Evolutionary conservation across 169 alveolate genomes (phyloP).

Genomic region (Babesia caballi): DNA sequence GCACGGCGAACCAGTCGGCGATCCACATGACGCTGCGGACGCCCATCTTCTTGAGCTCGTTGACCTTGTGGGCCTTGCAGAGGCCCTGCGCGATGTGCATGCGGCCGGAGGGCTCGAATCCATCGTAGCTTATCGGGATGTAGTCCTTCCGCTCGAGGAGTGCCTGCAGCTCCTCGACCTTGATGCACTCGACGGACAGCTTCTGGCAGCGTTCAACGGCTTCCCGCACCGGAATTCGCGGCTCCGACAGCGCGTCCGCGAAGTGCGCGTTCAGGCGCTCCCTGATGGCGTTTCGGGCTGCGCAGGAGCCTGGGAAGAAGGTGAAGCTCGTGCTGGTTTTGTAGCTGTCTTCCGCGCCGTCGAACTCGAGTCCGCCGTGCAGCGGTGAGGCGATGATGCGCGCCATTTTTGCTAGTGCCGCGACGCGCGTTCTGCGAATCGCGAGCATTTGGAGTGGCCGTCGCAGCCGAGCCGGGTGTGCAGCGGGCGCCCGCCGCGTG

Average conservation of each 20-base stretch:
- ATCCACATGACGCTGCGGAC: slow-evolving; percentile 97
- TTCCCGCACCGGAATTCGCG: slow-evolving; percentile 27
- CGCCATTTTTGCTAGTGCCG: background rate
- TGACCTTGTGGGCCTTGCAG: slow-evolving; percentile 87
- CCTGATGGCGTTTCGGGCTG: slow-evolving; percentile 26
- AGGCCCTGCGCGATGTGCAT: slow-evolving; percentile 99
- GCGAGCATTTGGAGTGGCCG: background rate
- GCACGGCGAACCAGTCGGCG: slow-evolving; percentile 99
- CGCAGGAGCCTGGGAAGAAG: slow-evolving; percentile 40
- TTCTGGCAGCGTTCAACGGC: slow-evolving; percentile 10
- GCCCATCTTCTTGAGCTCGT: slow-evolving; percentile 93
- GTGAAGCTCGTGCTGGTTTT: slow-evolving; percentile 29
- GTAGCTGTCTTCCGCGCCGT: slow-evolving; percentile 33
- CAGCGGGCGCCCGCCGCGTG: background rate
- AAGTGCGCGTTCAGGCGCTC: slow-evolving; percentile 26
- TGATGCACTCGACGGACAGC: slow-evolving; percentile 58
- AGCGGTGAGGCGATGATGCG: slow-evolving; percentile 36
- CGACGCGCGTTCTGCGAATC: background rate
- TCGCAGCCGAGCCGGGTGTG: background rate
- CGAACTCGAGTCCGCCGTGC: slow-evolving; percentile 64
- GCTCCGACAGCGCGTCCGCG: background rate
- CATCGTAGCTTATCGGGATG: slow-evolving; percentile 94
- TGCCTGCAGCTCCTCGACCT: slow-evolving; percentile 51
- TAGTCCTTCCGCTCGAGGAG: slow-evolving; percentile 33
- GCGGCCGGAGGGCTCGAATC: slow-evolving; percentile 99